Percentiles rank a stretch among this genome's conserved stretches.
These are phyloP conservation scores for Vitis labrusca DNA, from an alignment of 164 flowering plant species.

Conservation along the genomic window DNA sequence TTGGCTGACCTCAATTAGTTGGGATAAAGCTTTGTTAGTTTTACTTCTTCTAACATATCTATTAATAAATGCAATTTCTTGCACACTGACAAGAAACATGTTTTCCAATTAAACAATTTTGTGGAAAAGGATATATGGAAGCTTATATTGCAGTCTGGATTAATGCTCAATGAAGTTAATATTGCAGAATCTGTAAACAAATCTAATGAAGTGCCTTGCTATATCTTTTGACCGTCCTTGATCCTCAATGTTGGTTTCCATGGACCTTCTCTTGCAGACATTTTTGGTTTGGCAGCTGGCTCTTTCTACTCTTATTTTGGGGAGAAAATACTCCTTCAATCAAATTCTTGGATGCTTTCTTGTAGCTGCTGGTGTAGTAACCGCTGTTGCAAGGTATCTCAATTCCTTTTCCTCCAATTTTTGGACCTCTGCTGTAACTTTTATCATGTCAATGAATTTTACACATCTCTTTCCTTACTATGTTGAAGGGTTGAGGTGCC, in stretches of 20 bases:
- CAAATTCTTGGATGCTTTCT: slow-evolving; percentile 81
- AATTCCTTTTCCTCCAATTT: slow-evolving; percentile 1
- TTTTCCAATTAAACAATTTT: background rate
- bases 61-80: background rate
- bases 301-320: slow-evolving; percentile 61
- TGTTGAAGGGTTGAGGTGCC: too few species aligned
- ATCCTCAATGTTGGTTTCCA: slow-evolving; percentile 3
- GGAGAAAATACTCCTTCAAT: slow-evolving; percentile 57
- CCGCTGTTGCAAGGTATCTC: slow-evolving; percentile 70
- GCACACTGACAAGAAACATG: background rate
- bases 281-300: slow-evolving; percentile 91
- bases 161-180: background rate
- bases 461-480: too few species aligned
- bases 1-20: background rate
- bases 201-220: background rate
- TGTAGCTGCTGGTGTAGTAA: slow-evolving; percentile 77
- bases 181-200: background rate
- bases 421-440: background rate
- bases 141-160: background rate
- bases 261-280: slow-evolving; percentile 52
- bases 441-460: background rate
- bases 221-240: background rate
- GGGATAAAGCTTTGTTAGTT: background rate
- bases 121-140: background rate
- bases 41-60: background rate